Conservation (phyloP, 2,329 filamentous ascomycete species). For the Escovopsis sp. region DNA sequence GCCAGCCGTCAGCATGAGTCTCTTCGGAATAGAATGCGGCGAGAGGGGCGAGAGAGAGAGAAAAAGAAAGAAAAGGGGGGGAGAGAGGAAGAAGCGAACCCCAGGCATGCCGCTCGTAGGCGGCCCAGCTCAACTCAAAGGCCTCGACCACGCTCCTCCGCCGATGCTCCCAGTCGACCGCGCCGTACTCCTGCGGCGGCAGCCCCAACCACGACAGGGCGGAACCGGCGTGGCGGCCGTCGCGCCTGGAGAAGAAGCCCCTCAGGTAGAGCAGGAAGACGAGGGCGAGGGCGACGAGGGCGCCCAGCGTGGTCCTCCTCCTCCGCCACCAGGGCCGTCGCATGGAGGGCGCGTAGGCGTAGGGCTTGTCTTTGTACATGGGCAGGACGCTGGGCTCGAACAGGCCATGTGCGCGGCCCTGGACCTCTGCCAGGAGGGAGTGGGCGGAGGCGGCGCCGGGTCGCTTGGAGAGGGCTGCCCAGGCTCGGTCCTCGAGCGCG, state of each 20-base stretch:
- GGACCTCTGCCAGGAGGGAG: slow-evolving; percentile 35
- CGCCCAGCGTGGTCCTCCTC: slow-evolving; percentile 41
- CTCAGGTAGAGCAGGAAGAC: slow-evolving; percentile 55
- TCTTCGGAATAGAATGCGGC: background rate
- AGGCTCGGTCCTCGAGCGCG: slow-evolving; percentile 49
- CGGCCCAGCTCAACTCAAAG: slow-evolving; percentile 83
- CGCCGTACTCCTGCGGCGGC: slow-evolving; percentile 30
- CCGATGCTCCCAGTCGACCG: slow-evolving; percentile 61
- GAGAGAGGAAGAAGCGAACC: slow-evolving; percentile 45
- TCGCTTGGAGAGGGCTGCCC: slow-evolving; percentile 34
- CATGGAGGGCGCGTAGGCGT: slow-evolving; percentile 47
- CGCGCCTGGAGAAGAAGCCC: slow-evolving; percentile 38
- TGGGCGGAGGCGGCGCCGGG: slow-evolving; percentile 15
- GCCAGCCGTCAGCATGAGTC: background rate
- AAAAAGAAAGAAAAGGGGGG: too few relatives aligned
- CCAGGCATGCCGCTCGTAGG: slow-evolving; percentile 88
- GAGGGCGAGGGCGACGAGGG: slow-evolving; percentile 34
- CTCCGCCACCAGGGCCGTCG: slow-evolving; percentile 46
- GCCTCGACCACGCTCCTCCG: slow-evolving; percentile 74
- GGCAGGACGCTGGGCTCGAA: slow-evolving; percentile 52
- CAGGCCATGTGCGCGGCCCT: slow-evolving; percentile 48
- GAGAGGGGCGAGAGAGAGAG: background rate
- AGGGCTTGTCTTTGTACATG: slow-evolving; percentile 99
- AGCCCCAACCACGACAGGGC: slow-evolving; percentile 45
- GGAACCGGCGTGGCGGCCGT: slow-evolving; percentile 22